phyloP scores from a whole-genome alignment of 495 filamentous ascomycete species.

The Penicillium longicatenatum region DNA sequence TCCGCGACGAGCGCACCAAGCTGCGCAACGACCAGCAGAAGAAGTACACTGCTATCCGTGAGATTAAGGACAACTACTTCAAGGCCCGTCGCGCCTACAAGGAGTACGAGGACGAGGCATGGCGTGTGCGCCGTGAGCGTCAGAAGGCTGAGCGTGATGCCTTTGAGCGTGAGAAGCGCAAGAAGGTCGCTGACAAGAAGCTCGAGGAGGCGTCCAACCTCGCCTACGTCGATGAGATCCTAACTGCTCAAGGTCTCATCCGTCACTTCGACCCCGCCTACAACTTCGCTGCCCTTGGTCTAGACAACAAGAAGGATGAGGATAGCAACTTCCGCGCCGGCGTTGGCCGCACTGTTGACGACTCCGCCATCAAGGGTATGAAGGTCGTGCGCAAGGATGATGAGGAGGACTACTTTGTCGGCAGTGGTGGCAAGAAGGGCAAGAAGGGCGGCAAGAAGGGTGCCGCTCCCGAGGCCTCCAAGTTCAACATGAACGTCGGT shows the following conservation, averaged over 20 bases:
- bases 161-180: conserved; percentile 70
- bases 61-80: conserved; percentile 85
- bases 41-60: conserved; percentile 76
- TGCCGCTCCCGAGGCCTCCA: conserved; percentile 51
- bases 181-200: conserved; percentile 79
- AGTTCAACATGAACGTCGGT: conserved; percentile 85
- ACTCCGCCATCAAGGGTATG: conserved; percentile 73
- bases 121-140: conserved; percentile 72
- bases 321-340: conserved; percentile 73
- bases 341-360: conserved; percentile 80
- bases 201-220: conserved; percentile 88
- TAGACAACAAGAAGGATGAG: conserved; percentile 63
- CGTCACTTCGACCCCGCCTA: conserved; percentile 86
- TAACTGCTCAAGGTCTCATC: conserved; percentile 80
- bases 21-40: conserved; percentile 79
- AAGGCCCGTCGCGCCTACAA: conserved; percentile 71
- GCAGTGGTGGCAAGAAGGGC: conserved; percentile 81
- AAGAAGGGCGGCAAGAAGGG: conserved; percentile 84
- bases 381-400: conserved; percentile 78
- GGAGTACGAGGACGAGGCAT: conserved; percentile 79
- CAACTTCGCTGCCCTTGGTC: conserved; percentile 57
- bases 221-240: conserved; percentile 89
- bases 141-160: conserved; percentile 78
- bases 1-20: conserved; percentile 86
- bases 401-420: conserved; percentile 85